Evolutionary conservation across 73 alveolate species (phyloP).

Genomic region (Symbiodinium pilosum): DNA sequence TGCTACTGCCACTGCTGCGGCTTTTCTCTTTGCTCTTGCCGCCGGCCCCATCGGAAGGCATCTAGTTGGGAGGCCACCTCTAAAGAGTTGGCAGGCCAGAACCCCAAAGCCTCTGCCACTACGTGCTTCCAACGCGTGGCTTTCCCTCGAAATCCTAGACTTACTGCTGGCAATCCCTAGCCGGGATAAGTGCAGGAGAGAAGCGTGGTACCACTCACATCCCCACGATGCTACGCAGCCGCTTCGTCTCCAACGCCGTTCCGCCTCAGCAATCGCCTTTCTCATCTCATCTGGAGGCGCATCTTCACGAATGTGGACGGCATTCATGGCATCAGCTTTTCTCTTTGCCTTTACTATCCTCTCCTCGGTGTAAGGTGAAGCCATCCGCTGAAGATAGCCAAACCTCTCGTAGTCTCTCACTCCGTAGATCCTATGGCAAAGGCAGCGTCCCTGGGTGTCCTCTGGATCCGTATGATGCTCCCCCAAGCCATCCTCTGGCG

Average conservation of each 20-base stretch:
- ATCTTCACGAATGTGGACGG: background rate
- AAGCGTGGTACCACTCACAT: background rate
- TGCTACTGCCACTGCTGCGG: too few relatives aligned
- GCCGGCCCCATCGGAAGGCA: too few relatives aligned
- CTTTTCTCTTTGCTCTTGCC: too few relatives aligned
- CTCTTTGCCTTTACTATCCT: background rate
- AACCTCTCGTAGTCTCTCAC: background rate
- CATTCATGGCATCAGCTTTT: background rate
- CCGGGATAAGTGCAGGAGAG: too few relatives aligned
- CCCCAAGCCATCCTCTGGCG: conserved; percentile 15
- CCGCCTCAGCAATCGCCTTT: background rate
- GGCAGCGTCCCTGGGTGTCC: background rate
- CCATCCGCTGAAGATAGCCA: background rate
- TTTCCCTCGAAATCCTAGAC: too few relatives aligned
- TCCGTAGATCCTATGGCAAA: background rate
- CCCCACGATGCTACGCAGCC: background rate
- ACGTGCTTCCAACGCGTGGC: too few relatives aligned
- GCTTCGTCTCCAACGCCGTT: background rate
- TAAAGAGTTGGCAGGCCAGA: too few relatives aligned
- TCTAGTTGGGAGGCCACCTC: too few relatives aligned
- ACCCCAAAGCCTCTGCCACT: too few relatives aligned
- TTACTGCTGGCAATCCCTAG: too few relatives aligned
- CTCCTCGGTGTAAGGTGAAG: background rate
- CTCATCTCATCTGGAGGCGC: background rate
- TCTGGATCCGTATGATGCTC: background rate